These are phyloP conservation scores for Carex myosuroides DNA, from an alignment of 176 grass and related monocot species.

Conservation along the genomic window DNA sequence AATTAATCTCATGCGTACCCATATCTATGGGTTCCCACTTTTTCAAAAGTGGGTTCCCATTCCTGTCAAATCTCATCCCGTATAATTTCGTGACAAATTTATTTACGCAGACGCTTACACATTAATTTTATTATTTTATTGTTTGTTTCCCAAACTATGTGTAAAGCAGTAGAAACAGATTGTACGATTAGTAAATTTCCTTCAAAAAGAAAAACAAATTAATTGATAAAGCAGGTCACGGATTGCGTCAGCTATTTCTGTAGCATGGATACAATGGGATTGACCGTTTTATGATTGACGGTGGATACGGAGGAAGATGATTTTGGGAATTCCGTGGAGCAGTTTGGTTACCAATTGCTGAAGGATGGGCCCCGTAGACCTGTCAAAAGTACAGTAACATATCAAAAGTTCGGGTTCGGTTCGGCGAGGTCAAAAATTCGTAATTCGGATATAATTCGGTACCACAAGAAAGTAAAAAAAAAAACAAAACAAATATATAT, in stretches of 20 bases:
- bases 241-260: not conserved
- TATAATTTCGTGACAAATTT: no score
- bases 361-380: not conserved
- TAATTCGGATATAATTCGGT: no score
- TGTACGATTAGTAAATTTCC: not conserved
- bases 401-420: no score
- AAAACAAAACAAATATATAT: no score
- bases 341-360: not conserved
- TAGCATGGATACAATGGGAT: not conserved
- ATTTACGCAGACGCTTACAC: not conserved
- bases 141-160: not conserved
- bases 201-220: not conserved
- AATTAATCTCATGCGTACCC: no score
- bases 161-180: not conserved
- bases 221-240: not conserved
- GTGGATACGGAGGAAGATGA: not conserved
- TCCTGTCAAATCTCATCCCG: no score
- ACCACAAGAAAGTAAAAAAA: no score
- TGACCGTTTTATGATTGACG: not conserved
- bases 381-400: no score
- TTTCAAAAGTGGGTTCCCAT: no score
- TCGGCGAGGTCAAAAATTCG: no score
- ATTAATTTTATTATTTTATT: not conserved
- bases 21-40: no score
- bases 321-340: not conserved